phyloP scores from a whole-genome alignment of 805 yeast genomes.

The Nakazawaea ernobii region DNA sequence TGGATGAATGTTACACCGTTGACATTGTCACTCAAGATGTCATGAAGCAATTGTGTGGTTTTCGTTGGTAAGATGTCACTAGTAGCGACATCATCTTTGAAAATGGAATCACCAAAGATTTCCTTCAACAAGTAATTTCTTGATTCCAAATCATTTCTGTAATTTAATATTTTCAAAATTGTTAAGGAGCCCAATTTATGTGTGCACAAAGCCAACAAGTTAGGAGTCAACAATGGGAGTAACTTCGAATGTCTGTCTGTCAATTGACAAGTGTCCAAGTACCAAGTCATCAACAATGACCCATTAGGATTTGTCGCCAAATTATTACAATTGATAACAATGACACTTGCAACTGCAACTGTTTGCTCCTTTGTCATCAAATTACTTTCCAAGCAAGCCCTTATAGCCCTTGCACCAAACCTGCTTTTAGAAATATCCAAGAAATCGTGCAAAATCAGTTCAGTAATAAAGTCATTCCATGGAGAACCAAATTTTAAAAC shows the following conservation, averaged over 20 bases:
- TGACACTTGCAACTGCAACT: slow-evolving; percentile 66
- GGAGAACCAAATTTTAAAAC: slow-evolving; percentile 87
- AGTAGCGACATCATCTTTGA: neutral
- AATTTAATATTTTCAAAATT: slow-evolving; percentile 69
- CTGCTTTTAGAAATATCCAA: slow-evolving; percentile 80
- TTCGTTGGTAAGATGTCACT: slow-evolving; percentile 13
- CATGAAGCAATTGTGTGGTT: slow-evolving; percentile 45
- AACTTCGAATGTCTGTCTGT: slow-evolving; percentile 63
- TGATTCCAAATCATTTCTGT: slow-evolving; percentile 58
- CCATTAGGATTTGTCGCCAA: slow-evolving; percentile 84
- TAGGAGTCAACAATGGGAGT: slow-evolving; percentile 55
- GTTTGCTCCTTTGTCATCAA: slow-evolving; percentile 63
- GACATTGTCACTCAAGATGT: slow-evolving; percentile 57
- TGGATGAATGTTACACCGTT: slow-evolving; percentile 76
- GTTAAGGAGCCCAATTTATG: slow-evolving; percentile 85
- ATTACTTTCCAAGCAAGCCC: slow-evolving; percentile 86
- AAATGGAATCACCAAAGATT: slow-evolving; percentile 45
- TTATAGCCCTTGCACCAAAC: slow-evolving; percentile 90
- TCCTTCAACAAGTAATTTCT: slow-evolving; percentile 56
- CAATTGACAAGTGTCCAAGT: slow-evolving; percentile 73
- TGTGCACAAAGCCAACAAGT: slow-evolving; percentile 58
- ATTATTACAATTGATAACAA: slow-evolving; percentile 71
- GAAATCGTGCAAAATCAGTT: slow-evolving; percentile 71
- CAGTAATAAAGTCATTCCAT: slow-evolving; percentile 84
- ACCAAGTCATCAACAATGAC: slow-evolving; percentile 87